Conservation (phyloP, 148 eudicot species). For the Cornus suecica region DNA sequence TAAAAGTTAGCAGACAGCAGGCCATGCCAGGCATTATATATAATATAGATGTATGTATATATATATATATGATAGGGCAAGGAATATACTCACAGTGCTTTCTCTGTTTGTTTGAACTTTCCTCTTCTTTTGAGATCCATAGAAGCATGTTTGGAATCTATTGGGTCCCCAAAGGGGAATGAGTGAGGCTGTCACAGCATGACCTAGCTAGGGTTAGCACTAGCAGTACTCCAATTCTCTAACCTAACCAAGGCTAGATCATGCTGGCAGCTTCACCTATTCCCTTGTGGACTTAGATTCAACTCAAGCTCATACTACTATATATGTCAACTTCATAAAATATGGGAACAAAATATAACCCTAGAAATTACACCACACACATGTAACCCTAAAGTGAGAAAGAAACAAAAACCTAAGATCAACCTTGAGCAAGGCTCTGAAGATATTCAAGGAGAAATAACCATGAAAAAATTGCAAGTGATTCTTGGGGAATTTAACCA, state of each 20-base stretch:
- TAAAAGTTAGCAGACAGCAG: not conserved
- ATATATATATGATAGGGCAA: not conserved
- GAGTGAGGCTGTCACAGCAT: conserved; percentile 86
- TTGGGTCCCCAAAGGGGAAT: conserved; percentile 45
- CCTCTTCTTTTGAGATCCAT: not conserved
- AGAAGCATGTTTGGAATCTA: not conserved
- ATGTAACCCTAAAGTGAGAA: no score
- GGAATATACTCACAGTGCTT: conserved; percentile 30
- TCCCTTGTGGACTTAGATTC: conserved; percentile 35
- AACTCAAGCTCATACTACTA: not conserved
- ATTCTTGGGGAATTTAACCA: not conserved
- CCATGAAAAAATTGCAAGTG: not conserved
- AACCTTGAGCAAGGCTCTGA: not conserved
- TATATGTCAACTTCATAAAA: not conserved
- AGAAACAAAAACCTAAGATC: not conserved
- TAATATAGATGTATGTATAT: no score
- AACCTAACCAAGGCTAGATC: conserved; percentile 59
- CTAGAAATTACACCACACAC: no score
- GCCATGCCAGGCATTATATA: not conserved
- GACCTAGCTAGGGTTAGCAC: conserved; percentile 54
- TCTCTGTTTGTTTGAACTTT: not conserved
- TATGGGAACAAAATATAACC: not conserved
- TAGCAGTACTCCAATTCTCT: not conserved
- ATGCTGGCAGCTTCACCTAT: conserved; percentile 95
- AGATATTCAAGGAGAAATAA: not conserved